phyloP scores from a whole-genome alignment of 345 rosid genomes.

The Acer negundo region DNA sequence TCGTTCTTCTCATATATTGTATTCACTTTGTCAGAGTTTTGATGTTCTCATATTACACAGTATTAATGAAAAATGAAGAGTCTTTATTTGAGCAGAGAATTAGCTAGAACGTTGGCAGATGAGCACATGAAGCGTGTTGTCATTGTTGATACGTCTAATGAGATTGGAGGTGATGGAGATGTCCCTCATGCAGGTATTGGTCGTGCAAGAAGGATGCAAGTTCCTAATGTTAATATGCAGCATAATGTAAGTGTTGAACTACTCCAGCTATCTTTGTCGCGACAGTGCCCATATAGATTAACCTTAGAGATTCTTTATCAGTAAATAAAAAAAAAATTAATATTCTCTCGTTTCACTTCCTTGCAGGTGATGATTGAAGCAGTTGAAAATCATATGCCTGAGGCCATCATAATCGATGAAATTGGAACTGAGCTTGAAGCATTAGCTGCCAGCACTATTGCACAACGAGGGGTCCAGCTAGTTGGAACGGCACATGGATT shows the following conservation, averaged over 20 bases:
- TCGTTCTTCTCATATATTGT: background rate
- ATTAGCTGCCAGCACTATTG: conserved; percentile 93
- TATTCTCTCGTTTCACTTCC: conserved; percentile 15
- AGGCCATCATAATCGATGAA: conserved; percentile 89
- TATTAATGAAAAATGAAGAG: conserved; percentile 18
- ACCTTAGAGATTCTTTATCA: background rate
- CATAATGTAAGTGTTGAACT: conserved; percentile 62
- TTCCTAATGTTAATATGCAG: conserved; percentile 89
- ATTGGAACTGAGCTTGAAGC: conserved; percentile 98
- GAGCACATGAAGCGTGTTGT: conserved; percentile 85
- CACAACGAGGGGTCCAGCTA: conserved; percentile 97
- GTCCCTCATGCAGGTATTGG: conserved; percentile 93
- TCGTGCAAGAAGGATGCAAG: conserved; percentile 98
- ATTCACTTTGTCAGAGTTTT: conserved; percentile 1
- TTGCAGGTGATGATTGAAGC: conserved; percentile 97
- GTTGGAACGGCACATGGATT: conserved; percentile 98
- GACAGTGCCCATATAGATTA: background rate
- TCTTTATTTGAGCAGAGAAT: conserved; percentile 52
- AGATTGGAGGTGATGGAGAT: conserved; percentile 98
- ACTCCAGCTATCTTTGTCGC: background rate
- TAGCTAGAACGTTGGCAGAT: conserved; percentile 92
- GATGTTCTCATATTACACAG: background rate
- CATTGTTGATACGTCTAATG: conserved; percentile 87
- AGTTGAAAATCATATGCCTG: conserved; percentile 98
- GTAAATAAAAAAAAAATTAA: background rate